Base-by-base conservation (phyloP, 164 flowering plant genomes). In the Stephania yunnanensis region DNA sequence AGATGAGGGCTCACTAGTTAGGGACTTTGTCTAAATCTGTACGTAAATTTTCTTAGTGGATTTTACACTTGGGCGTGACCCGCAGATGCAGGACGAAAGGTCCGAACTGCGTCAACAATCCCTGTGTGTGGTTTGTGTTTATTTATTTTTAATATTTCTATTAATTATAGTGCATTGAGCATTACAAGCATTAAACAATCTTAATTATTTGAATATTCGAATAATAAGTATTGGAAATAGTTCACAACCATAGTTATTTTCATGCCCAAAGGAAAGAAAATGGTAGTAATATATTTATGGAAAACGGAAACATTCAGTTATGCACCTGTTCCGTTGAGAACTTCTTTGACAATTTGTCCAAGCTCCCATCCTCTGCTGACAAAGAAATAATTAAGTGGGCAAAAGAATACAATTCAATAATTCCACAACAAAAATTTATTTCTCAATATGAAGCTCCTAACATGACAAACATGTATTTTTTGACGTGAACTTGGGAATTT, bases 361-460 rank as follows among this genome's bases (percentile, higher is more conserved):
- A n/a, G 29, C 72, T 52, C 30, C 53, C 65, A 25, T 71, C 64
- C 29, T 30, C 73, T 71, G 63, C 42, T 25, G n/a, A 58, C 63
- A 52, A 36, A 50, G 64, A 71, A 71, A 71, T 13, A 42, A 71
- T 20, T 8, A 50, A 52, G 46, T 17, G 65, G 22, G n/a, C 22
- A 17, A 42, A 71, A 25, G 20, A 71, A 52, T 12, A 44, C 3
- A 70, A 17, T 69, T 8, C 45, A 45, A 42, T 4, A 44, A 69
- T 36, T 22, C 71, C 45, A 17, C 10, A 1, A 44, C 0, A n/a
- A 25, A 2, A 13, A 58, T 0, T 15, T 6, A 19, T 15, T 15
- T 15, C n/a, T 58, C 1, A 58, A 13, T 58, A 58, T 20, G 11
- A 58, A 58, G 65, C 17, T 58, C 7, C 5, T 58, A 19, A 15